These are phyloP conservation scores for Vigna nakashimae DNA, from an alignment of 306 rosid genomes.

Conservation along the genomic window DNA sequence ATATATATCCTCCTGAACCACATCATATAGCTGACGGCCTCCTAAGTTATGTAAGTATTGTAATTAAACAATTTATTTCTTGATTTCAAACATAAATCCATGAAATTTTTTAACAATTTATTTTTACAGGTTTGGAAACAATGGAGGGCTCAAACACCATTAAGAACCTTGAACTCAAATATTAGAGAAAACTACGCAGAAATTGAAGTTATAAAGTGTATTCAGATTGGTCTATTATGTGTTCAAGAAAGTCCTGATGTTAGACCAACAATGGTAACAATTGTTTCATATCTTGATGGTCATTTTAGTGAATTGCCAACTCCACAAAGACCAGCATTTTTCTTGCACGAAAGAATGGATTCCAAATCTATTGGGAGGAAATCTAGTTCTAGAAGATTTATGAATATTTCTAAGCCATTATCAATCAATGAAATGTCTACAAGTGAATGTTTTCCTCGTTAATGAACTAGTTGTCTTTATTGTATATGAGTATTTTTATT, in stretches of 20 bases:
- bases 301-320: neutral
- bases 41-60: neutral
- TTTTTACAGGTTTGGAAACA: neutral
- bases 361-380: neutral
- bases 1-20: neutral
- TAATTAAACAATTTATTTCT: neutral
- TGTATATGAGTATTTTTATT: too few species aligned
- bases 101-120: too few species aligned
- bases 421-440: neutral
- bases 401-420: neutral
- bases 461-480: neutral
- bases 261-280: neutral
- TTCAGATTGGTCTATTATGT: neutral
- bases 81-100: too few species aligned
- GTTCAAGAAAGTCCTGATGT: neutral
- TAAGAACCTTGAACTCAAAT: neutral
- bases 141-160: neutral
- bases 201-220: neutral
- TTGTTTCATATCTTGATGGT: neutral
- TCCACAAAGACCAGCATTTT: neutral
- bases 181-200: neutral
- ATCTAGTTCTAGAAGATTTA: neutral
- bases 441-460: neutral
- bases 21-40: neutral
- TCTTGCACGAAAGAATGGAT: neutral